Evolutionary conservation across 2,329 filamentous ascomycete genomes (phyloP).

Genomic region (Teratosphaeria nubilosa): DNA sequence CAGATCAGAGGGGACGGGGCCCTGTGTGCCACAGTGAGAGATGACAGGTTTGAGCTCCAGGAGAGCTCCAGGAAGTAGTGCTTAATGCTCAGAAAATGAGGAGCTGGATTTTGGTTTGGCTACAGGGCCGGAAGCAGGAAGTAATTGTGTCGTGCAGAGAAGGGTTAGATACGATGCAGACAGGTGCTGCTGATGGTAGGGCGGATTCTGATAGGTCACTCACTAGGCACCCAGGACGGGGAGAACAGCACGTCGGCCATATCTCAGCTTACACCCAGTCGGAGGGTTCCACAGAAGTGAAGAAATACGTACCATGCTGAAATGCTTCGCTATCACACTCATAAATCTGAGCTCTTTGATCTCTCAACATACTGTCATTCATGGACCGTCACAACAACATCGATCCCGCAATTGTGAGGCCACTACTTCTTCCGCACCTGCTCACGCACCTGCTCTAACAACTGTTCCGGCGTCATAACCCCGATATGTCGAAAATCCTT

Average conservation of each 20-base stretch:
- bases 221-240: neutral
- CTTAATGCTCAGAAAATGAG: neutral
- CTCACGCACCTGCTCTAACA: neutral
- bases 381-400: neutral
- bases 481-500: slow-evolving; percentile 19
- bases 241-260: neutral
- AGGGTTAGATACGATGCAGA: neutral
- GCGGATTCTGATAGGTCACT: neutral
- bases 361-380: neutral
- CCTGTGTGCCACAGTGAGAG: neutral
- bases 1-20: neutral
- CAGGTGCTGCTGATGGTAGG: too few relatives aligned
- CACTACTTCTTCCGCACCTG: neutral
- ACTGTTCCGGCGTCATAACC: slow-evolving; percentile 4
- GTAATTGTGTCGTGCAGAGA: neutral
- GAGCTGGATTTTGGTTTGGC: neutral
- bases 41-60: neutral
- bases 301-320: neutral
- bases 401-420: neutral
- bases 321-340: neutral
- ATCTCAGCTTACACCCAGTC: neutral
- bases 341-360: neutral
- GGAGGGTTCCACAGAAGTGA: neutral
- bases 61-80: neutral
- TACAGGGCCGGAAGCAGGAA: neutral